These are phyloP conservation scores for Lachnellula subtilissima DNA, from an alignment of 2,329 filamentous ascomycete species.

Conservation along the genomic window DNA sequence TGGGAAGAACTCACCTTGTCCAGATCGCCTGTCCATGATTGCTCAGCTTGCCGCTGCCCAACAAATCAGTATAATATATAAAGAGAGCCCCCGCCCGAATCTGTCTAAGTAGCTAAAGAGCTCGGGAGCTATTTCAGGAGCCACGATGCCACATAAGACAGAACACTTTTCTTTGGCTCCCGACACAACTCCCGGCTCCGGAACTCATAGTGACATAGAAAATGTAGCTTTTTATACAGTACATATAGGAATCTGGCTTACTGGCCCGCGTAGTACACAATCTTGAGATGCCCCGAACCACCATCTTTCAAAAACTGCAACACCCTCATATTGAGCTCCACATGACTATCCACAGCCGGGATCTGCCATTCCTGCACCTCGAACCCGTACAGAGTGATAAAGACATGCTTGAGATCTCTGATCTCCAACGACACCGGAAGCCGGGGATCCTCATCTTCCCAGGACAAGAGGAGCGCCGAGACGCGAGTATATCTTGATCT, in stretches of 20 bases:
- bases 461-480: slow-evolving; percentile 53
- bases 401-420: slow-evolving; percentile 46
- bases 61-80: no score
- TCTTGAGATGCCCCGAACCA: slow-evolving; percentile 51
- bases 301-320: slow-evolving; percentile 52
- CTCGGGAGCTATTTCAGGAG: no score
- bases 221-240: no score
- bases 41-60: slow-evolving; percentile 41
- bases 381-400: slow-evolving; percentile 53
- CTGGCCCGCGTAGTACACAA: slow-evolving; percentile 58
- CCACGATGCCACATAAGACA: no score
- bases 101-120: no score
- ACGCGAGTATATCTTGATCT: slow-evolving; percentile 49
- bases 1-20: slow-evolving; percentile 50
- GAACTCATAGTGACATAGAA: no score
- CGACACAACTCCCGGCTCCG: no score
- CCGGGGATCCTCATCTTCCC: slow-evolving; percentile 48
- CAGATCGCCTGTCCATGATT: slow-evolving; percentile 55
- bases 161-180: no score
- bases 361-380: slow-evolving; percentile 54
- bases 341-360: slow-evolving; percentile 49
- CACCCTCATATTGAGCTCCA: slow-evolving; percentile 53
- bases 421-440: slow-evolving; percentile 47
- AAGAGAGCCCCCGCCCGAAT: no score
- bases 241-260: no score